These are phyloP conservation scores for Fonsecaea nubica DNA, from an alignment of 2,329 filamentous ascomycete genomes.

Conservation along the genomic window DNA sequence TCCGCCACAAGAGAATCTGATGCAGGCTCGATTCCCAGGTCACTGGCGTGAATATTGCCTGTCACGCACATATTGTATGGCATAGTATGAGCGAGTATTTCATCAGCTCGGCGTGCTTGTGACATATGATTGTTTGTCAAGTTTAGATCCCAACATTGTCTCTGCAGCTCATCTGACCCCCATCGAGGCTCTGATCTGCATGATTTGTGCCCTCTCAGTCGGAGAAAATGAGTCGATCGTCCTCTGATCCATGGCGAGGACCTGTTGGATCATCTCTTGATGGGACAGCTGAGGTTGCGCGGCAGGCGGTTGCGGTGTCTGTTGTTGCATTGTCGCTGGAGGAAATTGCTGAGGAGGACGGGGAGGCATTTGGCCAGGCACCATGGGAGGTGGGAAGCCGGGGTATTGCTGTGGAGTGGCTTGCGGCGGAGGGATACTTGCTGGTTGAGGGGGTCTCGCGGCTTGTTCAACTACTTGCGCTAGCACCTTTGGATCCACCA, in stretches of 20 bases:
- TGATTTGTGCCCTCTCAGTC: slow-evolving; percentile 76
- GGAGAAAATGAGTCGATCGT: slow-evolving; percentile 81
- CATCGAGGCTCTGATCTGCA: slow-evolving; percentile 74
- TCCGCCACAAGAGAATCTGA: background rate
- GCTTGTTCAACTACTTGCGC: slow-evolving; percentile 76
- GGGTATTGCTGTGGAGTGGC: slow-evolving; percentile 44
- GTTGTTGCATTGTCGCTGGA: slow-evolving; percentile 40
- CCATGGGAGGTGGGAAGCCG: slow-evolving; percentile 35
- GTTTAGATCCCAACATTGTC: background rate
- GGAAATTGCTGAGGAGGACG: slow-evolving; percentile 44
- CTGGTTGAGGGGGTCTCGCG: slow-evolving; percentile 41
- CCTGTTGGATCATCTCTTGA: slow-evolving; percentile 77
- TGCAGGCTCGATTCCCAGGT: background rate
- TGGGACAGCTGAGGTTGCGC: slow-evolving; percentile 58
- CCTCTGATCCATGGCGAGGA: slow-evolving; percentile 79
- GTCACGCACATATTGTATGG: background rate
- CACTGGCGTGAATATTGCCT: background rate
- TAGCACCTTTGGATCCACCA: slow-evolving; percentile 85
- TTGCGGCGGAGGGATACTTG: slow-evolving; percentile 42
- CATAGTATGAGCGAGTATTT: background rate
- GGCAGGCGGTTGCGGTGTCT: slow-evolving; percentile 48
- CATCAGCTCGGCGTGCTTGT: background rate
- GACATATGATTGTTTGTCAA: background rate
- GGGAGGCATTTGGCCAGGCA: slow-evolving; percentile 40
- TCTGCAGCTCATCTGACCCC: slow-evolving; percentile 34